Evolutionary conservation across 2,329 filamentous ascomycete genomes (phyloP).

Genomic region (Reticulascus tulasneorum): DNA sequence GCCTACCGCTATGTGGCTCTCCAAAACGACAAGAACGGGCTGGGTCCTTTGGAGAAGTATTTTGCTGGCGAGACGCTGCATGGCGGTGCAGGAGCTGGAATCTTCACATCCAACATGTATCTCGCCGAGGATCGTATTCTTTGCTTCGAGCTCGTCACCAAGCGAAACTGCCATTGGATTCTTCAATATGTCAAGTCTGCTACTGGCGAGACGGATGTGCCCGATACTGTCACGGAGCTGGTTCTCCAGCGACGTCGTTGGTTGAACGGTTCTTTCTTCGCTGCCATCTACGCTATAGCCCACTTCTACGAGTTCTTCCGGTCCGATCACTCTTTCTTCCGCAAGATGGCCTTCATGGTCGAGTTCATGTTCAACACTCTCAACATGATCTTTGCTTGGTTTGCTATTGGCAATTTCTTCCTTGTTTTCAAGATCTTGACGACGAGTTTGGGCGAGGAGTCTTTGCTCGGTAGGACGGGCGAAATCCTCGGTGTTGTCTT

Average conservation of each 20-base stretch:
- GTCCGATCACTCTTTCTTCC: constrained; percentile 80
- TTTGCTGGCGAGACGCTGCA: constrained; percentile 97
- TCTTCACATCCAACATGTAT: constrained; percentile 99
- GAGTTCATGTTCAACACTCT: constrained; percentile 93
- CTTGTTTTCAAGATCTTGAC: constrained; percentile 97
- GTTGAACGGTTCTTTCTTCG: constrained; percentile 98
- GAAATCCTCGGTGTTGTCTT: constrained; percentile 83
- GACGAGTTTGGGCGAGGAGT: constrained; percentile 66
- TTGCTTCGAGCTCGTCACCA: constrained; percentile 96
- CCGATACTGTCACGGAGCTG: constrained; percentile 88
- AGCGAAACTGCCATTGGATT: constrained; percentile 96
- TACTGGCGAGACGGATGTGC: constrained; percentile 94
- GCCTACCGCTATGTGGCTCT: constrained; percentile 92
- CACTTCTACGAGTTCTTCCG: constrained; percentile 97
- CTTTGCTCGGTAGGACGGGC: constrained; percentile 72
- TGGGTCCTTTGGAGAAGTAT: constrained; percentile 92
- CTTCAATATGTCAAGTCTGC: constrained; percentile 98
- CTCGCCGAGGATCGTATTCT: constrained; percentile 97
- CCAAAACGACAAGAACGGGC: constrained; percentile 92
- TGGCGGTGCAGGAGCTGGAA: constrained; percentile 82
- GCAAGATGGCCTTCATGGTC: constrained; percentile 85
- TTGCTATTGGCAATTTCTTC: constrained; percentile 98
- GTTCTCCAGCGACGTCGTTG: constrained; percentile 94
- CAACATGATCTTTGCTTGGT: constrained; percentile 99
- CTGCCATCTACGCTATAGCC: constrained; percentile 87